Base-by-base conservation (phyloP, 116 monocot genomes). In the Iris pallida region DNA sequence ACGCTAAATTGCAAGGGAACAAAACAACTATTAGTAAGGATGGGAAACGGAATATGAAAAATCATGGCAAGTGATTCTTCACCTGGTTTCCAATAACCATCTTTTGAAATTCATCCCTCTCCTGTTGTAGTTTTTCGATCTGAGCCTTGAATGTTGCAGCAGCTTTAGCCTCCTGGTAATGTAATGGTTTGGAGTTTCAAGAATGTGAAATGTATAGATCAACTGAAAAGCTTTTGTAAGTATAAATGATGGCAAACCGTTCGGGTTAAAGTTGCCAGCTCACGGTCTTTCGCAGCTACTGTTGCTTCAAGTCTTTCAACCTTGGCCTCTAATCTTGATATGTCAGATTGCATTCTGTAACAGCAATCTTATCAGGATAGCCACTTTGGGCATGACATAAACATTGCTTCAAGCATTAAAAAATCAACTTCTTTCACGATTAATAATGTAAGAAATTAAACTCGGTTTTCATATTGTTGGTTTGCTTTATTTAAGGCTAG, bases 31-130 rank as follows among this genome's bases (percentile, higher is more conserved):
- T 20, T 43, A 16, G 19, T 56, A 45, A 14, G 16, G 40, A 40
- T 30, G n/a, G 55, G 30, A 63, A 61, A 47, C 3, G 47, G 4
- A 17, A 64, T 64, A 17, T 19, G 3, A 43, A 30, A 30, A 30
- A 30, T 30, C 30, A 30, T 30, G 30, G 30, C 30, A 30, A 0
- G 30, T 30, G 30, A 30, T 30, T 20, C 17, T 54, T 55, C 52
- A 97, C 97, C 97, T 97, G 97, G 78, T 92, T 87, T 14, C 97
- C 97, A 71, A 92, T 90, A 51, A 97, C 92, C 97, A 92, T 92
- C 73, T 80, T 92, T 70, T 97, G 97, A 78, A 88, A 97, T 76
- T 97, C 97, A 87, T 97, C 97, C 47, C 85, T 67, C 67, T 97
- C 97, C 63, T 97, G 87, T 56, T 97, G 97, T 58, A 97, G 72